Evolutionary conservation across 495 filamentous ascomycete species (phyloP), one percentile per base, ranked within the genome.

Genomic region (Penicillium paxilli): DNA sequence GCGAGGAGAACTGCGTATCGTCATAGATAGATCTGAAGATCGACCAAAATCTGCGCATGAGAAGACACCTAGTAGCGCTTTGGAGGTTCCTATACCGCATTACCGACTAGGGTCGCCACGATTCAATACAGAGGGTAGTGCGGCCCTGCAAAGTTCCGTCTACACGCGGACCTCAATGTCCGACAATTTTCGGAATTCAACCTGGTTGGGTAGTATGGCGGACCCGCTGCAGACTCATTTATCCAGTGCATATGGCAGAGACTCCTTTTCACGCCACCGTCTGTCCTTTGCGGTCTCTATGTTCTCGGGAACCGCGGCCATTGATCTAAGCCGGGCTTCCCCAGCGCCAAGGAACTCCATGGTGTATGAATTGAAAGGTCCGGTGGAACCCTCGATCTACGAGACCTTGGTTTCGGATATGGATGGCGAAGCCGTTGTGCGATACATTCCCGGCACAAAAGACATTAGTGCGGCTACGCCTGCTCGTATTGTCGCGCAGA

Each of bases 401-500:
- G 92, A 98, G 64, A 72, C 73, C 0, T 76, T 98, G 47, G 88
- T 90, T 16, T 86, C 69, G 21, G 78, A 81, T 35, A 82, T 82
- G 68, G 89, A 98, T 66, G 83, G 92, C 63, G 84, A 85, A 30
- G 75, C 88, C 5, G 85, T 97, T 30, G 95, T 98, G 25, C 89
- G 91, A 42, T 96, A 95, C 71, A 84, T 89, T 45, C 60, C 83
- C 3, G 74, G 76, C 11, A 84, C 82, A 12, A 84, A 87, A 33
- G 83, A 89, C 49, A 93, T 98, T 23, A 86, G 82, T 28, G 94
- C 95, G 44, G 94, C 95, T 14, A 96, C 91, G 0, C 91, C 93
- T 2, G 88, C 91, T 8, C 86, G 95, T 11, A 83, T 99, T 28
- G 90, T 99, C 41, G 93, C 92, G n/a, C 91, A 99, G 69, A 96